phyloP scores from a whole-genome alignment of 2,329 filamentous ascomycete species.

The Colletotrichum sp. region DNA sequence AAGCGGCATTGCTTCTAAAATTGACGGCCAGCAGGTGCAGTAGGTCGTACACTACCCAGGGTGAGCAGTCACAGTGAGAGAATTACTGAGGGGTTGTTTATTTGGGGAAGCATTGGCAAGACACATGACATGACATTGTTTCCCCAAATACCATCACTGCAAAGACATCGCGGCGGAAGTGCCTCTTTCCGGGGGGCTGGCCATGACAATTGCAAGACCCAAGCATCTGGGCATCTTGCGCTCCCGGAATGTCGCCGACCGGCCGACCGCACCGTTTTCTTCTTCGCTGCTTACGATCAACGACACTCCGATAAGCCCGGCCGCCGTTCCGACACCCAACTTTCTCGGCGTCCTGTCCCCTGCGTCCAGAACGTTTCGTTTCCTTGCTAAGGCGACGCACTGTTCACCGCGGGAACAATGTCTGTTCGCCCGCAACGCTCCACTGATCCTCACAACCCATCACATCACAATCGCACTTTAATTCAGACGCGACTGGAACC shows the following conservation, averaged over 20 bases:
- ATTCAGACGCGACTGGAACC: constrained; percentile 15
- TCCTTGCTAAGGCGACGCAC: constrained; percentile 2
- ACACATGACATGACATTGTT: not conserved
- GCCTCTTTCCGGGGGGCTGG: not conserved
- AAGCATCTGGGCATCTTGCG: not conserved
- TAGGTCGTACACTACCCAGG: not conserved
- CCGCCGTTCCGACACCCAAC: not conserved
- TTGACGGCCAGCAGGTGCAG: not conserved
- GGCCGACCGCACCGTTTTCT: not conserved
- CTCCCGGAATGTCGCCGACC: not conserved
- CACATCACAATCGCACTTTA: constrained; percentile 11
- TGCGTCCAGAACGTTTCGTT: constrained; percentile 12
- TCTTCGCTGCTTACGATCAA: not conserved
- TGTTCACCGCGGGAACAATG: not conserved
- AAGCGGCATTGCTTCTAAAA: constrained; percentile 9
- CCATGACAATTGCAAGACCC: not conserved
- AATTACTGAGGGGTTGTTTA: not conserved
- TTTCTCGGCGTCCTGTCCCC: not conserved
- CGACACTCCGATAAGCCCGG: not conserved
- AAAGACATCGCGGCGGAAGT: not conserved
- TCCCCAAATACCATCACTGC: not conserved
- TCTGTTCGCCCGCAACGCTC: not conserved
- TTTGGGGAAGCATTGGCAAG: not conserved
- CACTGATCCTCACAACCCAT: not conserved
- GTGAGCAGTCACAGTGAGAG: not conserved